Base-by-base conservation (phyloP, 768 basidiomycete species). In the Pilatotrama ljubarskyi region DNA sequence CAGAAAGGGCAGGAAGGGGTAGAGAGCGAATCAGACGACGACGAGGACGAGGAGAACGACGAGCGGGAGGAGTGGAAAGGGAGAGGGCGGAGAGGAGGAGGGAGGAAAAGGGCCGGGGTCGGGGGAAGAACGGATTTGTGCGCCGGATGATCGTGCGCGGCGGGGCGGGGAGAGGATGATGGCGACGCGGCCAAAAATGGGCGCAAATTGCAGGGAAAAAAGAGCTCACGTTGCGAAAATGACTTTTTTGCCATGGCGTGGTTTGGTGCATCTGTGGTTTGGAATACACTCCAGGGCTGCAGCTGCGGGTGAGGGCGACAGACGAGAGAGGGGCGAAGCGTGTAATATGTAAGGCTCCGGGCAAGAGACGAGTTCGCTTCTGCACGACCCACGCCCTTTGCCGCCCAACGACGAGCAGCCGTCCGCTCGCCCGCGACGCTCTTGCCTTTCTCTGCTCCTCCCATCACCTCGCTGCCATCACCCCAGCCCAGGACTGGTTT, bases 161-260 rank as follows among this genome's bases (percentile, higher is more conserved):
- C 58, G 58, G 29, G 55, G 48, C 46, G 38, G 36, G 54, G 55
- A 11, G 18, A 51, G 24, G 35, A 17, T 51, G 22, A 55, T 55
- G 53, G 51, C 50, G 57, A 53, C 46, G 48, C 20, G 43, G 25
- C 35, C 56, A 41, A 40, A 37, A 18, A 38, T 32, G 55, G 32
- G 54, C 29, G 40, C 36, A 52, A 57, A 64, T 22, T 18, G 17
- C 17, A 44, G 11, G 43, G 18, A 36, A 29, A 44, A 46, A 49
- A 60, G 55, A 49, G 68, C 67, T 52, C 38, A 62, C 53, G 64
- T 54, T 66, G 56, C 10, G 56, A 43, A 25, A 40, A 18, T 9
- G 43, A 26, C 64, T 68, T 70, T 66, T 70, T 70, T 59, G 69
- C 61, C 69, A 70, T 69, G 40, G 14, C 61, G 55, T 42, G 59